phyloP scores from a whole-genome alignment of 2,329 filamentous ascomycete genomes.

The Xylaria sp. region DNA sequence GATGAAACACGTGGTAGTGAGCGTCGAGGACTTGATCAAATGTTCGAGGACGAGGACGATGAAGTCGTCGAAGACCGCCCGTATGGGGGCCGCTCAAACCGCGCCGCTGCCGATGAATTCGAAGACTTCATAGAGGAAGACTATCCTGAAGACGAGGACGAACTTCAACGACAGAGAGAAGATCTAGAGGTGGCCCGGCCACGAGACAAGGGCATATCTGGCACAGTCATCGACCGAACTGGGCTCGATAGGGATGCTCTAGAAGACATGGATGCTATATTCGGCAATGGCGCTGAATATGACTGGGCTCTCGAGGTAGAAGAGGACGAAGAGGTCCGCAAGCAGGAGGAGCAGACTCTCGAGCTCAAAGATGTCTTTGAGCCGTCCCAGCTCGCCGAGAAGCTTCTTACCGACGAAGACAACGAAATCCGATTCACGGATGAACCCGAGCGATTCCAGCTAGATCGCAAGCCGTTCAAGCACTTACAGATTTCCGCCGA shows the following conservation, averaged over 20 bases:
- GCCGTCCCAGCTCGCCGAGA: conserved; percentile 92
- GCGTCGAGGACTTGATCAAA: conserved; percentile 83
- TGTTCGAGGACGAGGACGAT: conserved; percentile 96
- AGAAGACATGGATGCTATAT: conserved; percentile 96
- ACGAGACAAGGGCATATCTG: conserved; percentile 74
- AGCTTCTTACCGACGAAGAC: conserved; percentile 94
- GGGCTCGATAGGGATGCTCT: conserved; percentile 92
- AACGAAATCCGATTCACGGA: conserved; percentile 89
- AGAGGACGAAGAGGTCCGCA: conserved; percentile 82
- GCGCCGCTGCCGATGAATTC: conserved; percentile 79
- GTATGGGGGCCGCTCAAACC: conserved; percentile 62
- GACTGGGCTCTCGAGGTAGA: conserved; percentile 93
- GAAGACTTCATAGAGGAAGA: conserved; percentile 98
- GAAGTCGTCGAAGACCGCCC: conserved; percentile 68
- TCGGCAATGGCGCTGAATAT: conserved; percentile 95
- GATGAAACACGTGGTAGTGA: conserved; percentile 73
- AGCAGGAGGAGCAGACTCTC: conserved; percentile 82
- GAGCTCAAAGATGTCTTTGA: conserved; percentile 99
- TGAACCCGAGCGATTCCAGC: conserved; percentile 92
- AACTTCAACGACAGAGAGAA: conserved; percentile 78
- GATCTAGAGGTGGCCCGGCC: conserved; percentile 90
- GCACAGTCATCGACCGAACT: conserved; percentile 78
- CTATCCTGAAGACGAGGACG: conserved; percentile 86
- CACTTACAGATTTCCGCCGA: conserved; percentile 83
- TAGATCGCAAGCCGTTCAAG: conserved; percentile 89